Percentiles rank a stretch among this genome's conserved stretches.
These are phyloP conservation scores for Arctium minus DNA, from an alignment of 129 eudicot species.

Conservation along the genomic window DNA sequence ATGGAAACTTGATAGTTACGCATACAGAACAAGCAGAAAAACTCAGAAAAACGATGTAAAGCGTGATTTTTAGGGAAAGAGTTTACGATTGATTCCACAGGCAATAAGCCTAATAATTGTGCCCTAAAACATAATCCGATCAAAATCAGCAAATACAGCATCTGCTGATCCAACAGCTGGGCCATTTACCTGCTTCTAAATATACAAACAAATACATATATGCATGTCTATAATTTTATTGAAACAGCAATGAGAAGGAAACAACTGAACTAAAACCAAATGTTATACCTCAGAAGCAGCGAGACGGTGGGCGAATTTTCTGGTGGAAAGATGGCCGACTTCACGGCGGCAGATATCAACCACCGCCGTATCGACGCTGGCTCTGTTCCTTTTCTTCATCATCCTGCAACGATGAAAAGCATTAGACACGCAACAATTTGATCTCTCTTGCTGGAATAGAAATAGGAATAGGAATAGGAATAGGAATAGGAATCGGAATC, in stretches of 20 bases:
- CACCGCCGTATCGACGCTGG: constrained; percentile 43
- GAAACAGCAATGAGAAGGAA: background rate
- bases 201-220: constrained; percentile 1
- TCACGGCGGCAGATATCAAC: constrained; percentile 81
- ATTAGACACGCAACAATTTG: constrained; percentile 9
- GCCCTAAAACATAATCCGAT: constrained; percentile 4
- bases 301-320: constrained; percentile 65
- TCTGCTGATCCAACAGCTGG: background rate
- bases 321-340: constrained; percentile 63
- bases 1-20: background rate
- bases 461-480: background rate
- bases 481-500: no score
- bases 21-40: background rate
- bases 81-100: constrained; percentile 3
- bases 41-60: background rate
- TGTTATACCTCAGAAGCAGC: constrained; percentile 65
- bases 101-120: background rate
- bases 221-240: background rate
- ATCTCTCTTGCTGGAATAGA: background rate
- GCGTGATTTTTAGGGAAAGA: background rate
- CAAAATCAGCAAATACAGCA: background rate
- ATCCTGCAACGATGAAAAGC: background rate
- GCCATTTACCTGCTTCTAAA: background rate
- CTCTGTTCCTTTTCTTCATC: constrained; percentile 40
- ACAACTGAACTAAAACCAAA: background rate